Conservation (phyloP, 331 rosid species). For the Cydonia oblonga region DNA sequence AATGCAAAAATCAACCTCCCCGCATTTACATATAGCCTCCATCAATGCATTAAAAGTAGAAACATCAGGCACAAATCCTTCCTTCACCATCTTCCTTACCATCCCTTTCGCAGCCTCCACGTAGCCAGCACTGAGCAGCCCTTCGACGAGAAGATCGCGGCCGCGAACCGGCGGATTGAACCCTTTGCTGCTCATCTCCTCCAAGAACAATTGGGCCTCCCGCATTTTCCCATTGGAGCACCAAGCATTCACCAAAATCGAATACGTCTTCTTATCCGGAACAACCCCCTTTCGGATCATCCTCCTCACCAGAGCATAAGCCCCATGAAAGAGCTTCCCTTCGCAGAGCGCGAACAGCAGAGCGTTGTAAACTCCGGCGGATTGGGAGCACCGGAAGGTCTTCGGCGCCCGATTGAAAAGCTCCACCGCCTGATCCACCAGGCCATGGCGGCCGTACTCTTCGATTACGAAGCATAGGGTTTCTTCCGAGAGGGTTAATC, state of each 20-base stretch:
- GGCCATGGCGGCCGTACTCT: conserved; percentile 66
- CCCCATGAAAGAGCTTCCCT: conserved; percentile 64
- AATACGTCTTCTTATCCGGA: conserved; percentile 62
- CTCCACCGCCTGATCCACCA: conserved; percentile 57
- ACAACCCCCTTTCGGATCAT: conserved; percentile 47
- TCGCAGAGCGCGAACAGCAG: conserved; percentile 64
- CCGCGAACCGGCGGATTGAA: conserved; percentile 78
- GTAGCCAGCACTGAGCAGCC: conserved; percentile 61
- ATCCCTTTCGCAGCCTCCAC: conserved; percentile 64
- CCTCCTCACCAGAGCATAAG: conserved; percentile 68
- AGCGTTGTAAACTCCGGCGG: conserved; percentile 47
- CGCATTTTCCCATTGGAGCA: conserved; percentile 70
- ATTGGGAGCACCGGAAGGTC: conserved; percentile 37
- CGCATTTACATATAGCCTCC: conserved; percentile 40
- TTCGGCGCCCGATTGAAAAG: conserved; percentile 49
- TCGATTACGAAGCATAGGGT: conserved; percentile 54
- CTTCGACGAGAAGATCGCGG: conserved; percentile 81
- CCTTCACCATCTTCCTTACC: conserved; percentile 65
- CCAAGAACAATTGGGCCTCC: conserved; percentile 60
- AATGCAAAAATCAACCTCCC: conserved; percentile 56
- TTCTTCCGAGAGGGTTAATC: conserved; percentile 42
- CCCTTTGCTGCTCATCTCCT: conserved; percentile 74
- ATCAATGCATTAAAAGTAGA: conserved; percentile 55
- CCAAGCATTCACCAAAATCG: conserved; percentile 74
- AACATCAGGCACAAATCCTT: conserved; percentile 57